Conservation (phyloP, 495 filamentous ascomycete genomes). For the Penicillium taxi region DNA sequence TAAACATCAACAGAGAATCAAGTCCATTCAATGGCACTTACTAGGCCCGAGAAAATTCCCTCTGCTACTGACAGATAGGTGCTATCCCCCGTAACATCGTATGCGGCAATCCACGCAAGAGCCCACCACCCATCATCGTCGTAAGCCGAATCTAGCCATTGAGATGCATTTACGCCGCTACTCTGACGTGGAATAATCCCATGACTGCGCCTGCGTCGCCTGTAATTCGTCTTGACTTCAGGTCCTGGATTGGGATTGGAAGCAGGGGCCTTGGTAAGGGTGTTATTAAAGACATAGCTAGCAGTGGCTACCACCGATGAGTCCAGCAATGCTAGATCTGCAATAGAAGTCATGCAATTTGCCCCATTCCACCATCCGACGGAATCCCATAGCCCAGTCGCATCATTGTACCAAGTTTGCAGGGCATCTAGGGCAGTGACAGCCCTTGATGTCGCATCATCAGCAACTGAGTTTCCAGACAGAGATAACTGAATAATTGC, state of each 20-base stretch:
- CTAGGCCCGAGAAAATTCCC: constrained; percentile 55
- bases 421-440: constrained; percentile 41
- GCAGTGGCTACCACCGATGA: constrained; percentile 21
- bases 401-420: constrained; percentile 55
- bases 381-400: constrained; percentile 57
- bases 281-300: constrained; percentile 36
- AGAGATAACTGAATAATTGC: constrained; percentile 6
- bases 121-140: constrained; percentile 74
- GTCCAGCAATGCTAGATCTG: constrained; percentile 50
- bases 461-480: constrained; percentile 7
- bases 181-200: constrained; percentile 2
- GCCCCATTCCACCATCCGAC: constrained; percentile 72
- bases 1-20: constrained; percentile 2
- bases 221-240: constrained; percentile 6
- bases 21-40: constrained; percentile 4
- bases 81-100: constrained; percentile 50
- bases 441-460: constrained; percentile 28
- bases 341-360: constrained; percentile 57
- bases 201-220: no score
- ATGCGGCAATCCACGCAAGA: constrained; percentile 55
- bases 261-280: constrained; percentile 24
- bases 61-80: constrained; percentile 49
- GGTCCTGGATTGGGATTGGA: constrained; percentile 21
- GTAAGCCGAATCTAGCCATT: constrained; percentile 53
- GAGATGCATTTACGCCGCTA: constrained; percentile 13